Conservation (phyloP, 1,139 yeast genomes). For the Sugiyamaella novakii region DNA sequence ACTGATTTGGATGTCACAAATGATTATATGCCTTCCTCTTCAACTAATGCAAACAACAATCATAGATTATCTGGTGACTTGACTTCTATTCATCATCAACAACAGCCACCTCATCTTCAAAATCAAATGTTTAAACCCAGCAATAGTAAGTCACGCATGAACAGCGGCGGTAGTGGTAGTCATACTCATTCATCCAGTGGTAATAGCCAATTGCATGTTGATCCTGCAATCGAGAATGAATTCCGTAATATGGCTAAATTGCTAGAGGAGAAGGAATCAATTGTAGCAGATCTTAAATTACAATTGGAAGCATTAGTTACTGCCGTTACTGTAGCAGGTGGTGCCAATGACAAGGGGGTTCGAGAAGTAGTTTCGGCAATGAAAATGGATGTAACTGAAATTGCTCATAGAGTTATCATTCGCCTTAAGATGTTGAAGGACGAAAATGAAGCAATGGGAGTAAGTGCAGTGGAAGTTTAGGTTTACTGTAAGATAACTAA, state of each 20-base stretch:
- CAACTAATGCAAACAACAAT: not conserved
- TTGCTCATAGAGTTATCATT: slow-evolving; percentile 72
- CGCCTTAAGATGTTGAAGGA: slow-evolving; percentile 62
- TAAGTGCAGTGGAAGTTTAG: slow-evolving; percentile 24
- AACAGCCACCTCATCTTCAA: slow-evolving; percentile 3
- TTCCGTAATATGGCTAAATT: slow-evolving; percentile 55
- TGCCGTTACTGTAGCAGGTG: slow-evolving; percentile 46
- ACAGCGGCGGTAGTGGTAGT: not conserved
- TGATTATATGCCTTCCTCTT: slow-evolving; percentile 9
- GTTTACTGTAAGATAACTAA: no score
- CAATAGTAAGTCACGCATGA: slow-evolving; percentile 1
- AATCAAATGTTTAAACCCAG: slow-evolving; percentile 4
- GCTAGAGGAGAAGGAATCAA: slow-evolving; percentile 55
- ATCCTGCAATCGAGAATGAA: slow-evolving; percentile 32
- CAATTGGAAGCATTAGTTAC: slow-evolving; percentile 67
- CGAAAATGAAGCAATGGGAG: slow-evolving; percentile 70
- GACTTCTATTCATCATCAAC: slow-evolving; percentile 3
- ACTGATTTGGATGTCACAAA: slow-evolving; percentile 4
- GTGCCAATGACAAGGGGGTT: slow-evolving; percentile 18
- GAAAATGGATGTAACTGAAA: slow-evolving; percentile 62
- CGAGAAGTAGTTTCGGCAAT: slow-evolving; percentile 22
- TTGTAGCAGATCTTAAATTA: slow-evolving; percentile 60
- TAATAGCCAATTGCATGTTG: slow-evolving; percentile 21
- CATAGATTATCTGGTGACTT: slow-evolving; percentile 6
- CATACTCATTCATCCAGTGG: slow-evolving; percentile 12